Evolutionary conservation across 23 red algal species (phyloP), one percentile per base, ranked within the genome.

Genomic region (Gracilariopsis chorda): DNA sequence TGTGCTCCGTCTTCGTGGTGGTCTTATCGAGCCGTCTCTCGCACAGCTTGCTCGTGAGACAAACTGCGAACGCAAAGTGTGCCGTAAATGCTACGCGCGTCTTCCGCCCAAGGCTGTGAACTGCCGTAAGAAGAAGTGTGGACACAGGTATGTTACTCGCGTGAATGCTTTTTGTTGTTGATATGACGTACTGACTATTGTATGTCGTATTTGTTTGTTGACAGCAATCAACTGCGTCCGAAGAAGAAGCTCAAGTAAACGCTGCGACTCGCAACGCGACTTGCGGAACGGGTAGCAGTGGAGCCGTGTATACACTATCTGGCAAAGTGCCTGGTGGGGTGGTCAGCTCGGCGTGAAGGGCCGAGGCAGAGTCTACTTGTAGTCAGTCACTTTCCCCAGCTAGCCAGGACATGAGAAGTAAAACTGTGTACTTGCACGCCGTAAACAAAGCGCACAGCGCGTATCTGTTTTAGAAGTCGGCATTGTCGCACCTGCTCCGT

Each of bases 51-150:
- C 97, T 17, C 68, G 93, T 21, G 84, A 90, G 32, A 94, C 93
- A 62, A 99, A 99, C 77, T 96, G 94, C 74, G 93, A 99, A 16
- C 92, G 90, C 46, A 88, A 87, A 92, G 77, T 99, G 28, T 99
- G 97, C 84, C 97, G 97, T 48, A 93, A 95, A 37, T 99, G 97
- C 92, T 99, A 99, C 82, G 97, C 93, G n/a, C 90, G 97, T 53
- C 67, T 99, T 10, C 97, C 88, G 16, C 56, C 72, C 62, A 72
- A 87, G 33, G 97, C 97, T 16, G 69, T 79, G 42, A 99, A 99
- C 90, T 99, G 97, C 75, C 83, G 97, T 11, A 99, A 99, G 90
- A 95, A 95, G 93, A 99, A 99, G 90, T 99, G 97, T 72, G 97
- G 97, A 25, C 97, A 99, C 68, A 82, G 85, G 85, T 89, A 89